Evolutionary conservation across 257 asterid genomes (phyloP), one percentile per base, ranked within the genome.

Genomic region (Leonotis leonurus): DNA sequence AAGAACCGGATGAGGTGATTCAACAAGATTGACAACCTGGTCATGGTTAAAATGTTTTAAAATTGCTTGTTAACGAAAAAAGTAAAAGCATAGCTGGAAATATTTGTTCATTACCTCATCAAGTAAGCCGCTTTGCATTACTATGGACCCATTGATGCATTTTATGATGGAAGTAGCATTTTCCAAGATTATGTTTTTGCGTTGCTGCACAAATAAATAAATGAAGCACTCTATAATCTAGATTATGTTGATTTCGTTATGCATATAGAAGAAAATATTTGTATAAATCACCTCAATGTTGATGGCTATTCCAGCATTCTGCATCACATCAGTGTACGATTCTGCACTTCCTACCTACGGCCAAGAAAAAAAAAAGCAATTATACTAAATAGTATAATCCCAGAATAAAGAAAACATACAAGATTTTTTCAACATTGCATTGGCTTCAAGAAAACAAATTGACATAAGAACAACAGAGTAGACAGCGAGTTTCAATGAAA

Each of bases 11-110:
- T 61, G 77, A 50, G 98, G 97, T 75, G 94, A 87, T 81, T 92
- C 98, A 61, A 92, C 95, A 66, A 92, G 98, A 92, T 92, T 92
- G 45, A 80, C 93, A 11, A 92, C 95, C 98, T 92, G 73, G 62
- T 44, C 58, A 77, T 36, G 33, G 46, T 45, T 57, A 82, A 65
- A 5, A 73, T 37, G 64, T 43, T 66, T 56, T 50, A 49, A 44
- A 65, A 27, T 60, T 55, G 62, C 12, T 59, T 60, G 18, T 62
- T 57, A 51, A 51, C 62, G 56, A 46, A 26, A 39, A 52, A 44
- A 62, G 18, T 37, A 20, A 60, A n/a, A 67, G 8, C 30, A 63
- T 9, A 64, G 40, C 35, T 36, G 48, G 30, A 61, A 50, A 41
- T 14, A 16, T 41, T 21, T 46, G 8, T 63, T 29, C 54, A 62